Conservation (phyloP, 306 rosid species). For the Cicer pinnatifidum region DNA sequence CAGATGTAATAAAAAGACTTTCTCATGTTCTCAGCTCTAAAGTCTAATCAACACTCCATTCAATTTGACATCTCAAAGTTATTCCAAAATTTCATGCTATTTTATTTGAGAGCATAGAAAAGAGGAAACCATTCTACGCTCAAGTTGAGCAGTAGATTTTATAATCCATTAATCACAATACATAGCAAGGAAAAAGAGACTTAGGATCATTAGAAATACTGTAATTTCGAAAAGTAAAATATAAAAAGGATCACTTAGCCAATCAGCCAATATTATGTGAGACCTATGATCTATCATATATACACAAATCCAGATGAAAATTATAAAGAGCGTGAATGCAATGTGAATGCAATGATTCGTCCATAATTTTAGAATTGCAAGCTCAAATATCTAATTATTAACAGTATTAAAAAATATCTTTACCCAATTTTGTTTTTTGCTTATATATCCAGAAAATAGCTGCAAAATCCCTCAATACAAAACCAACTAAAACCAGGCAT, state of each 20-base stretch:
- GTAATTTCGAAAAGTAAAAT: neutral
- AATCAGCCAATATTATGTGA: conserved; percentile 3
- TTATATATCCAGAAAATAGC: conserved; percentile 20
- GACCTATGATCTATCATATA: conserved; percentile 5
- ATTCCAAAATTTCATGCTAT: conserved; percentile 1
- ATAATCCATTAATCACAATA: neutral
- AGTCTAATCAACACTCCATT: neutral
- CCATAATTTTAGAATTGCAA: conserved; percentile 1
- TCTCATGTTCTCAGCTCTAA: conserved; percentile 19
- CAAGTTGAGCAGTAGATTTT: neutral
- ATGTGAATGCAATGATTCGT: neutral
- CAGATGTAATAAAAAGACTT: conserved; percentile 7
- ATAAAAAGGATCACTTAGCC: neutral
- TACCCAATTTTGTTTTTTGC: neutral
- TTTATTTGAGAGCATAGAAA: neutral
- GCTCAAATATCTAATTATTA: conserved; percentile 16
- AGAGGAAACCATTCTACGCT: conserved; percentile 30
- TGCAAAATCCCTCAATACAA: conserved; percentile 8
- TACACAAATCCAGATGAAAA: neutral
- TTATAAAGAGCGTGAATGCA: conserved; percentile 6
- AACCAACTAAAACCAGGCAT: conserved; percentile 10
- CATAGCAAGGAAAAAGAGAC: neutral
- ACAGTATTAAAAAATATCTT: neutral
- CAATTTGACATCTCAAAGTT: conserved; percentile 31
- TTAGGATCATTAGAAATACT: conserved; percentile 21